phyloP scores from a whole-genome alignment of 1,284 basidiomycete species.

The Uromyces viciae-fabae region DNA sequence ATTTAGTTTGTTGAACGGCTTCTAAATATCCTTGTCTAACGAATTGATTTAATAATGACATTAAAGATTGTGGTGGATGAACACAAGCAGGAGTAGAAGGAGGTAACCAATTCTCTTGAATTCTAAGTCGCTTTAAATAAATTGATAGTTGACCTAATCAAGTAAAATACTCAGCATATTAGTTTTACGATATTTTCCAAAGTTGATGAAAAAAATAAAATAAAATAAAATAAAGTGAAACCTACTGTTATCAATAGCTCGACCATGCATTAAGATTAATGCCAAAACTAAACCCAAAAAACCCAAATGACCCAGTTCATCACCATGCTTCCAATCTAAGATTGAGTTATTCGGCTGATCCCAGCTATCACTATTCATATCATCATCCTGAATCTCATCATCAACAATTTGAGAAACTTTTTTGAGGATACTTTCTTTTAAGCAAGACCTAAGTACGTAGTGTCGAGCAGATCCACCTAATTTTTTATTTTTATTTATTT shows the following conservation, averaged over 20 bases:
- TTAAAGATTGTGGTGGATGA: neutral
- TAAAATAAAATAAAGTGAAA: neutral
- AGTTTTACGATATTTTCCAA: no score
- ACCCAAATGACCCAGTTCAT: conserved; percentile 38
- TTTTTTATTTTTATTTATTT: no score
- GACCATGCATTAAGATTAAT: conserved; percentile 41
- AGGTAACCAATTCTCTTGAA: conserved; percentile 33
- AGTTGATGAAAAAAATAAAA: no score
- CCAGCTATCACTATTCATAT: conserved; percentile 26
- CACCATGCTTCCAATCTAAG: conserved; percentile 38
- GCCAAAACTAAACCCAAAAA: conserved; percentile 34
- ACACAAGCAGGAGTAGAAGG: conserved; percentile 30
- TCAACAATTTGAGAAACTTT: conserved; percentile 30
- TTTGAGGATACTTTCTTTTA: conserved; percentile 16
- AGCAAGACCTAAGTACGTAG: conserved; percentile 36
- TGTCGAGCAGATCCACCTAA: conserved; percentile 22
- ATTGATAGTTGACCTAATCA: conserved; percentile 28
- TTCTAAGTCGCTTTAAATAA: conserved; percentile 26
- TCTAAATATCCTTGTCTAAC: conserved; percentile 35
- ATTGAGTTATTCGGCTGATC: conserved; percentile 1
- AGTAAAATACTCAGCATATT: neutral
- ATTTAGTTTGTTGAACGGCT: neutral
- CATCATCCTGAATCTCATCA: conserved; percentile 33
- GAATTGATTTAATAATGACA: conserved; percentile 9
- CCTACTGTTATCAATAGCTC: conserved; percentile 37